Conservation (phyloP, 2,329 filamentous ascomycete genomes). For the Trichoderma simmonsii region DNA sequence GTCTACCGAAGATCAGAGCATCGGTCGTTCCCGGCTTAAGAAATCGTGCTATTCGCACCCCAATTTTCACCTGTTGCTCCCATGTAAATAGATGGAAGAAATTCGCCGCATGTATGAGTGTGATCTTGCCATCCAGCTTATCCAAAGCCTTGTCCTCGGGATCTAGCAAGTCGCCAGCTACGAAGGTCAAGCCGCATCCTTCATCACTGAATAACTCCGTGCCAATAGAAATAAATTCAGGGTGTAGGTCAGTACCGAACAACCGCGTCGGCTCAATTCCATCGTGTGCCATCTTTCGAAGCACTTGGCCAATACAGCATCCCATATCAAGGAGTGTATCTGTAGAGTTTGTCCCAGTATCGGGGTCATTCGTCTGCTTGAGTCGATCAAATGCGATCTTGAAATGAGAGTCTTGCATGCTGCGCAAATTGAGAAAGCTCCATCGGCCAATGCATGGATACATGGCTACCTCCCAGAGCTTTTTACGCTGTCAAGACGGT, state of each 20-base stretch:
- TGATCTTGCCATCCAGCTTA: background rate
- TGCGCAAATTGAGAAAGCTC: conserved; percentile 1
- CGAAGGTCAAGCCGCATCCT: background rate
- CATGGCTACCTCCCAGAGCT: conserved; percentile 1
- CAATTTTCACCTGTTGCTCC: background rate
- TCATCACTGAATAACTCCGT: background rate
- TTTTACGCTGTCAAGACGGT: background rate
- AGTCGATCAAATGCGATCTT: background rate
- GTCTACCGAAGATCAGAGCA: background rate
- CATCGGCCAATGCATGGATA: conserved; percentile 2
- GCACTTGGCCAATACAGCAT: background rate
- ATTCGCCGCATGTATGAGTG: background rate
- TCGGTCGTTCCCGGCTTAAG: background rate
- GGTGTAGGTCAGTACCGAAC: background rate
- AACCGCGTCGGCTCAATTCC: background rate
- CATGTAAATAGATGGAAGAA: conserved; percentile 8
- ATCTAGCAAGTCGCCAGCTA: background rate
- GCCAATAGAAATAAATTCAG: background rate
- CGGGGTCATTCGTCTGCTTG: background rate
- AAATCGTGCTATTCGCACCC: background rate
- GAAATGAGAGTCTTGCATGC: background rate
- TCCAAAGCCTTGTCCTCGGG: background rate
- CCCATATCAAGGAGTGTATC: conserved; percentile 1
- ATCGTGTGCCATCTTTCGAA: background rate
- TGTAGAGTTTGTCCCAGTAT: background rate